Conservation (phyloP, 192 early-diverging fungal species). For the Oehlia diaphana region DNA sequence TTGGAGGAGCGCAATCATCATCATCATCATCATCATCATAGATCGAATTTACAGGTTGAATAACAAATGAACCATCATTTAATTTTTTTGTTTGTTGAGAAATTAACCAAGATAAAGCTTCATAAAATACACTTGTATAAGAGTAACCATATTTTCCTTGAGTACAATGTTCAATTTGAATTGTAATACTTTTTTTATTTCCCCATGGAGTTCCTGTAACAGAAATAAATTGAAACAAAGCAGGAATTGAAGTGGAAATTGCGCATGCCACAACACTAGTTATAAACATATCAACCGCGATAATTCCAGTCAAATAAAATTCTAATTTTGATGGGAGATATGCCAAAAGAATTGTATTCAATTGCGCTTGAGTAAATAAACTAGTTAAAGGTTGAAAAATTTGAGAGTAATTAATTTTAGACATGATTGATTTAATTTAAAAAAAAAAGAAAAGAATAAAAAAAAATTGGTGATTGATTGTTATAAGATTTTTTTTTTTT, state of each 20-base stretch:
- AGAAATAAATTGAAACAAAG: not conserved
- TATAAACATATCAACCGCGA: conserved; percentile 19
- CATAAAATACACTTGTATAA: not conserved
- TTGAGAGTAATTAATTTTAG: not conserved
- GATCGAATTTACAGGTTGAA: not conserved
- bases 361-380: not conserved
- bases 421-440: no score
- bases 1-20: no score
- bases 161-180: conserved; percentile 12
- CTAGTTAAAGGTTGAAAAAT: conserved; percentile 6
- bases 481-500: no score
- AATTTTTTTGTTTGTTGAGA: conserved; percentile 16
- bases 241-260: not conserved
- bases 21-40: not conserved
- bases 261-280: not conserved
- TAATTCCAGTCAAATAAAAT: not conserved
- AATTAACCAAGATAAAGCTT: not conserved
- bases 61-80: not conserved
- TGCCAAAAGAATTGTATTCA: conserved; percentile 3
- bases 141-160: not conserved
- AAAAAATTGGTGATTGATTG: no score
- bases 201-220: no score
- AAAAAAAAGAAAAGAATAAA: no score
- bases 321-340: conserved; percentile 18
- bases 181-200: not conserved